Conservation (phyloP, 305 asterid genomes). For the Andrographis paniculata region DNA sequence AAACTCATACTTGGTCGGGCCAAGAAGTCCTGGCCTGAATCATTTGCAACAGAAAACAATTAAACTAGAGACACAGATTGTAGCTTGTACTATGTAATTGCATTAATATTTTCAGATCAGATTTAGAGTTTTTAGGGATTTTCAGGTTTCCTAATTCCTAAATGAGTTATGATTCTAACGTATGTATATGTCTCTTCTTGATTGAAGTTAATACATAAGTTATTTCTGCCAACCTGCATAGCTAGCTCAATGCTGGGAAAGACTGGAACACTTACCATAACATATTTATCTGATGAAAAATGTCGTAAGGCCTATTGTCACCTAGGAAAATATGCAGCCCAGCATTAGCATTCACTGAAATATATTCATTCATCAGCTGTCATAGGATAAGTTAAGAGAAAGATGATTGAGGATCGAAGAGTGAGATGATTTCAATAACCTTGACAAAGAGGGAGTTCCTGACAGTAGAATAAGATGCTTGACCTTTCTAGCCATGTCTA, state of each 20-base stretch:
- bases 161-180: no score
- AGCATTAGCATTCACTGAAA: slow-evolving; percentile 26
- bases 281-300: slow-evolving; percentile 89
- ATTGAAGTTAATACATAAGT: no score
- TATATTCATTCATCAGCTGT: slow-evolving; percentile 6
- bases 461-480: slow-evolving; percentile 82
- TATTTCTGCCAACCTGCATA: no score
- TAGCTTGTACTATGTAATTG: no score
- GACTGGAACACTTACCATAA: slow-evolving; percentile 60
- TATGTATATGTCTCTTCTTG: no score
- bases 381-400: slow-evolving; percentile 10
- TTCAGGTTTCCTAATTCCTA: no score
- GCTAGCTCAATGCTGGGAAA: slow-evolving; percentile 4
- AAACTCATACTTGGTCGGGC: slow-evolving; percentile 73
- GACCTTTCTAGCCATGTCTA: slow-evolving; percentile 63
- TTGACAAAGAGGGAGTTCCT: slow-evolving; percentile 97
- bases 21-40: slow-evolving; percentile 93
- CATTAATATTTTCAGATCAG: no score
- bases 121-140: no score
- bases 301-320: slow-evolving; percentile 92
- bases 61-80: slow-evolving; percentile 14
- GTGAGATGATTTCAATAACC: slow-evolving; percentile 42
- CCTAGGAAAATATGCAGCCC: slow-evolving; percentile 48
- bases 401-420: neutral
- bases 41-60: slow-evolving; percentile 23